Conservation (phyloP, 2,329 filamentous ascomycete genomes). For the Sporothrix pseudoabietina region DNA sequence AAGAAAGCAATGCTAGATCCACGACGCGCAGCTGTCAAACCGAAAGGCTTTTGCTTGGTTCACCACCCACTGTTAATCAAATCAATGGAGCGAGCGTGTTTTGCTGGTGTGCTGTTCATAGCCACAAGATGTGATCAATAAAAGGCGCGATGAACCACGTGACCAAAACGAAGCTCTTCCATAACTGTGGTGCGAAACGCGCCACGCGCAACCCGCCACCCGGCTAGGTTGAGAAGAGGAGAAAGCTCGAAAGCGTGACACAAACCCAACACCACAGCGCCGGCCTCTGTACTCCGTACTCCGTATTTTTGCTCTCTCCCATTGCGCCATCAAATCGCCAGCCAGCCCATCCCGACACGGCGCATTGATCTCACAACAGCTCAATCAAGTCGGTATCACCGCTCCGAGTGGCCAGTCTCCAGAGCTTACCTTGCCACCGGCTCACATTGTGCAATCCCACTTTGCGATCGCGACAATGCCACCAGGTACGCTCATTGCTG, state of each 20-base stretch:
- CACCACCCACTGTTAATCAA: too few relatives aligned
- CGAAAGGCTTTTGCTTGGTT: too few relatives aligned
- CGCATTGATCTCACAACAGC: not conserved
- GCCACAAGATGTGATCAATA: not conserved
- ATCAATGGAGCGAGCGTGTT: too few relatives aligned
- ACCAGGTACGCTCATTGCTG: slow-evolving; percentile 20
- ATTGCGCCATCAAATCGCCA: not conserved
- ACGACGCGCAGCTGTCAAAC: too few relatives aligned
- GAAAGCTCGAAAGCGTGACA: not conserved
- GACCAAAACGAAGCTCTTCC: not conserved
- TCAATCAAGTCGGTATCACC: not conserved
- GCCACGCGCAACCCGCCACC: not conserved
- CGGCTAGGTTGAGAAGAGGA: not conserved
- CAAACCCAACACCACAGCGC: not conserved
- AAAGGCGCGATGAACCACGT: not conserved
- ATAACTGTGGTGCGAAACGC: not conserved
- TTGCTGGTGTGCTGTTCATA: too few relatives aligned
- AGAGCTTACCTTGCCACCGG: not conserved
- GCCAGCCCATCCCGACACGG: not conserved
- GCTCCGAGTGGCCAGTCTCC: not conserved
- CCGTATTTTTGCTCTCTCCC: not conserved
- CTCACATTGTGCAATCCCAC: not conserved
- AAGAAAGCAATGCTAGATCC: too few relatives aligned
- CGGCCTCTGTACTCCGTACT: too few relatives aligned
- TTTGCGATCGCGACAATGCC: slow-evolving; percentile 12